Evolutionary conservation across 192 early-diverging fungal genomes (phyloP), one percentile per base, ranked within the genome.

Genomic region (Coemansia sp.): DNA sequence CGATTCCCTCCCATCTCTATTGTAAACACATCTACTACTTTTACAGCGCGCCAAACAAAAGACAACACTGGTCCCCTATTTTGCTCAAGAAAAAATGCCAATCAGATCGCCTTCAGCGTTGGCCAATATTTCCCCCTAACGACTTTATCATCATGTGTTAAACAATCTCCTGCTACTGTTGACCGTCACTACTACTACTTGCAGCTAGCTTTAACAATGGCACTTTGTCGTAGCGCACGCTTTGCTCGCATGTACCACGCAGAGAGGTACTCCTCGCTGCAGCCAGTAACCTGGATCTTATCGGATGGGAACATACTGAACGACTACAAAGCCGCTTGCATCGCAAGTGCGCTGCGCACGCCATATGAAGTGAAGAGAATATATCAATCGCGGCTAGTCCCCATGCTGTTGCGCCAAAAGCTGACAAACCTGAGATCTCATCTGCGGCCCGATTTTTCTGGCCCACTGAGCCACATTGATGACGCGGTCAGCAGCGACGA

Each of bases 231-330:
- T 20, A 40, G 38, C 23, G 11, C 57, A 13, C 28, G 23, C 36
- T 42, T 43, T 21, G 42, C 46, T 23, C 43, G 66, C 46, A 28
- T 38, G 23, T 60, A 69, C 62, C 40, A 43, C n/a, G 36, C 59
- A 3, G 79, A 69, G 37, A 58, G 79, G 33, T 73, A 82, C 53
- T 70, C 79, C 42, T 73, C 79, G 63, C 68, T 82, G 50, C 53
- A 48, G 21, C 73, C 73, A 20, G 62, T 66, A 37, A 46, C 67
- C 10, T 82, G 79, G 79, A 53, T 82, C 9, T 51, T 82, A 10
- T 64, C 74, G 2, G 59, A 50, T 24, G 62, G 67, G 16, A 59
- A 70, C 38, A 20, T 60, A 20, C 23, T 50, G 26, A 60, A 63
- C 43, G 57, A 69, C 28, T 38, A 67, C 59, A 53, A 45, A 23